phyloP scores from a whole-genome alignment of 1,284 basidiomycete species.

The Ganoderma meredithae region DNA sequence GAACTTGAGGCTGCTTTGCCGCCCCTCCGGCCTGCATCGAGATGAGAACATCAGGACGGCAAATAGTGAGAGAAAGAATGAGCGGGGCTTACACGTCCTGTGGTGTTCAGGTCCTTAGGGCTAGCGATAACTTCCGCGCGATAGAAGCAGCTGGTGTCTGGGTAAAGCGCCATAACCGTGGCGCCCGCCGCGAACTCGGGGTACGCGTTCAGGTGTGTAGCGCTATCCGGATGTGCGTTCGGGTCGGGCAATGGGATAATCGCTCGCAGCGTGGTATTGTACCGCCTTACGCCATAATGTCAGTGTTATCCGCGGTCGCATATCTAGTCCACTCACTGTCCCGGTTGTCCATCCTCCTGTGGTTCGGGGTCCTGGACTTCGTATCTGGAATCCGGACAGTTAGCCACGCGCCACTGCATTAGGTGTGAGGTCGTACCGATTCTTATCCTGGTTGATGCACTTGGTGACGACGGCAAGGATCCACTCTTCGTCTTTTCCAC shows the following conservation, averaged over 20 bases:
- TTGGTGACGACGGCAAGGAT: conserved; percentile 79
- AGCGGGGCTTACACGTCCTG: conserved; percentile 51
- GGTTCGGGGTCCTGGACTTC: conserved; percentile 85
- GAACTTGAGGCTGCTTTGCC: conserved; percentile 42
- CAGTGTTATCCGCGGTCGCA: conserved; percentile 10
- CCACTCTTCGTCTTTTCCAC: conserved; percentile 77
- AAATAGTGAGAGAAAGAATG: not conserved
- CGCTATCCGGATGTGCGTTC: conserved; percentile 58
- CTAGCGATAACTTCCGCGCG: conserved; percentile 78
- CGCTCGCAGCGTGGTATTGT: conserved; percentile 69
- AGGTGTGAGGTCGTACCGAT: conserved; percentile 50
- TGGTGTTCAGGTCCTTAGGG: conserved; percentile 60
- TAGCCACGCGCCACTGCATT: conserved; percentile 20
- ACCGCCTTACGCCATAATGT: conserved; percentile 53
- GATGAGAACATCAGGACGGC: not conserved
- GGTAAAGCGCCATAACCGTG: conserved; percentile 82
- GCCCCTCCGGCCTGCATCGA: conserved; percentile 1
- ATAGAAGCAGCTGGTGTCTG: conserved; percentile 88
- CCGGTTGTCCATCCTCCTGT: conserved; percentile 77
- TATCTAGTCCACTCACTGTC: conserved; percentile 55
- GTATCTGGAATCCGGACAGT: conserved; percentile 54
- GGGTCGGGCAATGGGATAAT: conserved; percentile 84
- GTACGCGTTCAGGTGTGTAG: conserved; percentile 72
- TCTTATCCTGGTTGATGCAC: conserved; percentile 74
- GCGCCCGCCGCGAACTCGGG: conserved; percentile 74